Percentiles rank a stretch among this genome's conserved stretches.
Evolutionary conservation across 352 stramenopile genomes (phyloP).

Genomic region (Globisporangium emineosum): DNA sequence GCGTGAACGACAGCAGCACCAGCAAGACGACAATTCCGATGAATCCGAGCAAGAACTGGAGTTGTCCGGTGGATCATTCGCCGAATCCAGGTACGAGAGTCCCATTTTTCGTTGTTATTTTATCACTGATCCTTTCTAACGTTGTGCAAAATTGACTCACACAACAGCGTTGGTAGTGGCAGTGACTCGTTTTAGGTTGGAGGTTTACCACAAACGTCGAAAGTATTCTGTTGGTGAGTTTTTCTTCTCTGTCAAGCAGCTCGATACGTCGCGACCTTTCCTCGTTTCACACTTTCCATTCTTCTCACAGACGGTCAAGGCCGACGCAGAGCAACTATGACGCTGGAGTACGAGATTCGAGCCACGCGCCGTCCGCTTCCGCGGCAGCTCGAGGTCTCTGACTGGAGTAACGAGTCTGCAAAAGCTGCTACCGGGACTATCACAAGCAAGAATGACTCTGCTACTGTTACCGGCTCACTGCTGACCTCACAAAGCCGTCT

Average conservation of each 20-base stretch:
- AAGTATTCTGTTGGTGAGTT: constrained; percentile 9
- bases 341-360: constrained; percentile 24
- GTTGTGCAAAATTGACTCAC: not conserved
- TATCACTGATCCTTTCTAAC: too few species aligned
- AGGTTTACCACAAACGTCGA: not conserved
- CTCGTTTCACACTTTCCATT: not conserved
- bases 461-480: not conserved
- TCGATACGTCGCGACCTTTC: constrained; percentile 10
- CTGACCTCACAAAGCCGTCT: not conserved
- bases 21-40: constrained; percentile 12
- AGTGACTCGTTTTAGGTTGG: constrained; percentile 51
- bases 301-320: not conserved
- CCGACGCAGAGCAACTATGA: constrained; percentile 6
- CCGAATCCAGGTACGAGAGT: constrained; percentile 53
- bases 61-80: constrained; percentile 56
- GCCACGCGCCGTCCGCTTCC: constrained; percentile 38
- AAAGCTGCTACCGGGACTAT: not conserved
- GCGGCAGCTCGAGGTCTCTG: constrained; percentile 45
- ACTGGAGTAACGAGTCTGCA: constrained; percentile 28
- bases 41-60: constrained; percentile 52
- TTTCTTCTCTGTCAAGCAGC: not conserved
- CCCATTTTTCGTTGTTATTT: not conserved
- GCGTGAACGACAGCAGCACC: constrained; percentile 9
- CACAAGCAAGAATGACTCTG: not conserved
- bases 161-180: constrained; percentile 48